Evolutionary conservation across 768 basidiomycete species (phyloP).

Genomic region (Lactifluus subvellereus): DNA sequence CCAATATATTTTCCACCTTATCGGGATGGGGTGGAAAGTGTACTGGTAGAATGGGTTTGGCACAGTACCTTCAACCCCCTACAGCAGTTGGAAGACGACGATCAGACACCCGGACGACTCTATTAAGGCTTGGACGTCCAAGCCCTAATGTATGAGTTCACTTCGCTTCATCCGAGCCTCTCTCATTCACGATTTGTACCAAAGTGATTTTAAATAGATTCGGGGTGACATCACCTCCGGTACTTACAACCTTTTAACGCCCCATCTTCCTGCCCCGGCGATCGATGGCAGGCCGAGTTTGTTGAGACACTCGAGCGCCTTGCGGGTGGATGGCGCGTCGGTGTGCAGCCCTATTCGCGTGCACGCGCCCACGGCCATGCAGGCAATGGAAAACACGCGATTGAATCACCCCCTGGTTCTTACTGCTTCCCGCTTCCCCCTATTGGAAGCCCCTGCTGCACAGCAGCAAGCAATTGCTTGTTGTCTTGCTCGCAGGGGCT

Average conservation of each 20-base stretch:
- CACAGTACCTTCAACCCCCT: slow-evolving; percentile 12
- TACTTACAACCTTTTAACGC: slow-evolving; percentile 34
- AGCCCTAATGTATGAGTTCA: slow-evolving; percentile 29
- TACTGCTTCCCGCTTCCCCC: no score
- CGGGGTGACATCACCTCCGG: slow-evolving; percentile 13
- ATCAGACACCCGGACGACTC: slow-evolving; percentile 13
- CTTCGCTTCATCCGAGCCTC: neutral
- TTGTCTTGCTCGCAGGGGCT: no score
- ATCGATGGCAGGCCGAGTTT: slow-evolving; percentile 89
- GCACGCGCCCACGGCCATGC: slow-evolving; percentile 11
- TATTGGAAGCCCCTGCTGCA: no score
- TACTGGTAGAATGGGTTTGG: no score
- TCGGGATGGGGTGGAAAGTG: neutral
- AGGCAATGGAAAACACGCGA: no score
- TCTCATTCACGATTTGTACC: neutral
- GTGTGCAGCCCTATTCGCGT: slow-evolving; percentile 52
- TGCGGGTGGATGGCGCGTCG: slow-evolving; percentile 66
- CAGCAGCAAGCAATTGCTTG: no score
- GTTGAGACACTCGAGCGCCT: slow-evolving; percentile 80
- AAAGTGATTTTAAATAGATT: slow-evolving; percentile 7
- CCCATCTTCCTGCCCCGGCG: slow-evolving; percentile 83
- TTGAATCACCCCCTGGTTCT: no score
- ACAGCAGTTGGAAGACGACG: slow-evolving; percentile 11
- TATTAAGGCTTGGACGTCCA: slow-evolving; percentile 24
- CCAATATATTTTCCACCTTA: slow-evolving; percentile 36